A percentile compares a stretch with the other conserved stretches of the same genome.
Conservation (phyloP, 176 grass and related monocot species). For the Eleusine coracana region DNA sequence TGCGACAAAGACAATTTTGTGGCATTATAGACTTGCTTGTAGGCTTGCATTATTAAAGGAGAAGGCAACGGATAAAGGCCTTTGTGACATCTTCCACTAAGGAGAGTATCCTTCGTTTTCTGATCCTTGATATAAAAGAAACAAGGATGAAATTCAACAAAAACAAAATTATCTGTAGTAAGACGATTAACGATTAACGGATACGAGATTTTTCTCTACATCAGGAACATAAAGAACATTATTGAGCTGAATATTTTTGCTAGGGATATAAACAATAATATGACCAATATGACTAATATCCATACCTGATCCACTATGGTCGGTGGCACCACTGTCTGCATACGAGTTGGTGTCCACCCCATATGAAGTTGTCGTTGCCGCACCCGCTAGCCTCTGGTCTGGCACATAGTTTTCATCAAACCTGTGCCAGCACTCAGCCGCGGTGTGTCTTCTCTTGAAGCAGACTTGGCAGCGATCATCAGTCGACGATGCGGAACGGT, state of each 20-base stretch:
- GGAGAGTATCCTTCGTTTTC: background rate
- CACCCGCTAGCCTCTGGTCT: background rate
- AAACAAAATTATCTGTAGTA: background rate
- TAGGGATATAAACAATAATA: too few relatives aligned
- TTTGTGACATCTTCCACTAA: background rate
- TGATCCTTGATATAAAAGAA: background rate
- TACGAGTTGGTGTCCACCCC: background rate
- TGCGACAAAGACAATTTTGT: too few relatives aligned
- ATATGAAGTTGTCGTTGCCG: too few relatives aligned
- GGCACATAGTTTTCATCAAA: background rate
- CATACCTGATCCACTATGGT: background rate
- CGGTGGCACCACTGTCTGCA: background rate
- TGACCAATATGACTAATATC: too few relatives aligned
- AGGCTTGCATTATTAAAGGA: too few relatives aligned
- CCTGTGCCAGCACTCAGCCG: background rate
- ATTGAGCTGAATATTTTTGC: too few relatives aligned
- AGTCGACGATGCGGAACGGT: too few relatives aligned
- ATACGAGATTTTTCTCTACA: background rate
- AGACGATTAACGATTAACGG: background rate
- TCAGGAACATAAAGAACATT: too few relatives aligned
- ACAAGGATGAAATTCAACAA: background rate
- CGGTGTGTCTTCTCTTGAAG: background rate
- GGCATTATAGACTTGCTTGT: background rate
- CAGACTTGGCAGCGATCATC: too few relatives aligned
- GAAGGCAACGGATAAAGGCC: background rate